Percentiles rank a stretch among this genome's conserved stretches.
These are phyloP conservation scores for Diversispora eburnea DNA, from an alignment of 192 early-diverging fungal species.

Conservation along the genomic window DNA sequence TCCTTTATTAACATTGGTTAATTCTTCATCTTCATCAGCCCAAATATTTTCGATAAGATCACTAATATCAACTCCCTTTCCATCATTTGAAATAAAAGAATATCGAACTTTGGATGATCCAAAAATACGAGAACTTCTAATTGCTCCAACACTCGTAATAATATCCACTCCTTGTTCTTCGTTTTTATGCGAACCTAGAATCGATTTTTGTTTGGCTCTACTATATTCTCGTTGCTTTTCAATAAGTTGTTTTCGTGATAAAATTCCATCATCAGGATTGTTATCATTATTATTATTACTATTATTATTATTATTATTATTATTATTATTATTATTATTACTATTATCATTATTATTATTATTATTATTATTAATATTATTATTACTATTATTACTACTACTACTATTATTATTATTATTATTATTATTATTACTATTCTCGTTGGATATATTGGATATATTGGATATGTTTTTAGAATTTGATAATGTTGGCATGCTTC, in stretches of 20 bases:
- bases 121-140: conserved; percentile 40
- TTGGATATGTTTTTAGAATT: background rate
- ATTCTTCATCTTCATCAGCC: conserved; percentile 32
- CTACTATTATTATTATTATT: background rate
- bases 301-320: background rate
- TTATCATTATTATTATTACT: background rate
- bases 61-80: conserved; percentile 43
- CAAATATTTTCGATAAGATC: conserved; percentile 47
- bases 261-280: background rate
- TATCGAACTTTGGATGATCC: conserved; percentile 40
- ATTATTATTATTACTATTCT: background rate
- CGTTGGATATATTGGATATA: background rate
- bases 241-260: conserved; percentile 23
- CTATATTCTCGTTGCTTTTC: conserved; percentile 28
- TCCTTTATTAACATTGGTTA: background rate
- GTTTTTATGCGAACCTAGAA: conserved; percentile 30
- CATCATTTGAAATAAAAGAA: conserved; percentile 40
- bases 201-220: conserved; percentile 20
- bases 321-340: no score
- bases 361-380: no score
- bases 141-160: conserved; percentile 35
- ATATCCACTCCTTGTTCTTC: conserved; percentile 38
- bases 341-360: no score
- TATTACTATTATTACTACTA: no score
- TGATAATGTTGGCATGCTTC: background rate